Evolutionary conservation across 2,329 filamentous ascomycete genomes (phyloP), one percentile per base, ranked within the genome.

Genomic region (Sporothrix dimorphospora): DNA sequence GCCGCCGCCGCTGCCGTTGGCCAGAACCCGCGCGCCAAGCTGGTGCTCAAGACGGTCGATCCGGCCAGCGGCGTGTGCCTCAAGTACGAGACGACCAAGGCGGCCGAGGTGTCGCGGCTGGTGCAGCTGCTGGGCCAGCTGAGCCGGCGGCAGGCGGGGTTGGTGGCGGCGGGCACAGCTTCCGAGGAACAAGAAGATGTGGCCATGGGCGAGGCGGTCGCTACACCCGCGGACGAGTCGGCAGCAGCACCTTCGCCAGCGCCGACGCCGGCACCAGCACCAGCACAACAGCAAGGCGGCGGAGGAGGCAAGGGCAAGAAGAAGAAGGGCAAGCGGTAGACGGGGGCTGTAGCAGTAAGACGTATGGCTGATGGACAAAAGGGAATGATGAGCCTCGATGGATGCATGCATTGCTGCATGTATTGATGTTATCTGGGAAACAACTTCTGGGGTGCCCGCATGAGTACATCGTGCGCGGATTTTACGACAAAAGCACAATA

Each of bases 41-140:
- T 99, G 69, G 91, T 90, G 4, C 84, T 99, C 74, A 98, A 97
- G 84, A 96, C 96, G 4, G 98, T 90, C 83, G 93, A 98, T 80
- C 92, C 96, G 0, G 84, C 84, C 55, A 92, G 90, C 71, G 96
- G 96, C 78, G 90, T 91, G 72, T 91, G 91, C 74, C 87, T 99
- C 75, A 97, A 98, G 83, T 98, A 98, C 85, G 88, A 89, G 79
- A 99, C 96, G 47, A 91, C 91, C 79, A 97, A 97, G 82, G 93
- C 92, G 24, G 93, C 93, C 24, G 95, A 98, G 82, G 94, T 99
- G 11, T 91, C 92, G 30, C 86, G 96, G 38, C 83, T 99, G 77
- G 88, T 99, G 72, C 88, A 89, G 69, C 89, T 91, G 57, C 81
- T 99, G 74, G 94, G 94, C 0, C 87, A 88, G 72, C 81, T 98